A percentile compares a stretch with the other conserved stretches of the same genome.
Evolutionary conservation across 2,329 filamentous ascomycete genomes (phyloP).

Genomic region (Fusarium ambrosium): DNA sequence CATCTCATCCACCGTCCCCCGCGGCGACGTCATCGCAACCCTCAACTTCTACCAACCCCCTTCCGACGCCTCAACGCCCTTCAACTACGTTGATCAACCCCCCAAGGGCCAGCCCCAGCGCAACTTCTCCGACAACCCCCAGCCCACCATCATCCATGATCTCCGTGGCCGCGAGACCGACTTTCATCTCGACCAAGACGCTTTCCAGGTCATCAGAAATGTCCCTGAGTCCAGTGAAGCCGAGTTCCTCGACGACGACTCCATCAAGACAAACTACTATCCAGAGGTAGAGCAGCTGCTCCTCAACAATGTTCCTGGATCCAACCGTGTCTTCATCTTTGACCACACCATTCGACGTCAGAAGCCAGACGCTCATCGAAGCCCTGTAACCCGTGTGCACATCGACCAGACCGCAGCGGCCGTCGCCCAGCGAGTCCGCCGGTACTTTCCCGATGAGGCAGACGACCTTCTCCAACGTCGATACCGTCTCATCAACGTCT

Average conservation of each 20-base stretch:
- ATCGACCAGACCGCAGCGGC: conserved; percentile 84
- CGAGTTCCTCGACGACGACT: conserved; percentile 76
- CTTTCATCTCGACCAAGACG: conserved; percentile 79
- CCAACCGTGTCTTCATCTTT: conserved; percentile 79
- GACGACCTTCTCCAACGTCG: conserved; percentile 74
- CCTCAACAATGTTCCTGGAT: conserved; percentile 74
- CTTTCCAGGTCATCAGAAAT: conserved; percentile 76
- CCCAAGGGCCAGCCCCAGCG: conserved; percentile 71
- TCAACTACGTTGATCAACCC: conserved; percentile 76
- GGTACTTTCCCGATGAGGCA: conserved; percentile 77
- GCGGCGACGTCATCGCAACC: conserved; percentile 72
- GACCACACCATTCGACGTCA: conserved; percentile 89
- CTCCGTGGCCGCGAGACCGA: conserved; percentile 77
- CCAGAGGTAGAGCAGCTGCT: conserved; percentile 84
- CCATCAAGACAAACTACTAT: conserved; percentile 82
- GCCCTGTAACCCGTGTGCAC: conserved; percentile 80
- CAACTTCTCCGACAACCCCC: conserved; percentile 70
- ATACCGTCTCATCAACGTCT: conserved; percentile 90
- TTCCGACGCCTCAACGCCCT: conserved; percentile 69
- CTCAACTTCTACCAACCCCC: conserved; percentile 77
- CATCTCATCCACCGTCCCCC: conserved; percentile 58
- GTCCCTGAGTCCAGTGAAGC: conserved; percentile 64
- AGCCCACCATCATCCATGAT: conserved; percentile 75
- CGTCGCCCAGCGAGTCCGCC: conserved; percentile 74
- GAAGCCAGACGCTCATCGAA: conserved; percentile 68